Evolutionary conservation across 1,284 basidiomycete species (phyloP).

Genomic region (Tilletia caries): DNA sequence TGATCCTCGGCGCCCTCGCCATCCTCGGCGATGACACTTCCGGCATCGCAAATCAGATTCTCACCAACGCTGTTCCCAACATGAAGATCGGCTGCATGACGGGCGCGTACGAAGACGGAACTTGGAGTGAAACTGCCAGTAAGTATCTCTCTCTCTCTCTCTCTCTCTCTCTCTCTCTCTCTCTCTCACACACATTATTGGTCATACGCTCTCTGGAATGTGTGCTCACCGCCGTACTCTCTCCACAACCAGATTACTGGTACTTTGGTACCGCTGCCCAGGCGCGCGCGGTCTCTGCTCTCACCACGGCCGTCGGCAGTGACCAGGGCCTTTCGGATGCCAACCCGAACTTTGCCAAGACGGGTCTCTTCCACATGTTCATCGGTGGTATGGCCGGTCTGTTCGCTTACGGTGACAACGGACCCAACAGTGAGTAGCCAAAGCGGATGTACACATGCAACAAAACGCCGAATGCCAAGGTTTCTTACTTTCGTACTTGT

Average conservation of each 20-base stretch:
- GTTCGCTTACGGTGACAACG: constrained; percentile 89
- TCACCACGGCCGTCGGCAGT: constrained; percentile 80
- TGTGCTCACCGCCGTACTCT: too few species aligned
- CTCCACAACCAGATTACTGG: constrained; percentile 67
- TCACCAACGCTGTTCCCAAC: constrained; percentile 72
- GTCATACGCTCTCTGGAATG: too few species aligned
- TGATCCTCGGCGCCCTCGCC: constrained; percentile 83
- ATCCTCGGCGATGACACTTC: constrained; percentile 61
- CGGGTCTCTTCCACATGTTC: constrained; percentile 87
- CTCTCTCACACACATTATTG: too few species aligned
- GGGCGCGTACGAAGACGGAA: constrained; percentile 68
- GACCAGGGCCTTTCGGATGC: constrained; percentile 68
- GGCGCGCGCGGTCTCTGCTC: constrained; percentile 80
- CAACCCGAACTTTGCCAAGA: constrained; percentile 62
- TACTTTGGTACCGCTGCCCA: constrained; percentile 72
- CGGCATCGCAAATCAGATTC: constrained; percentile 54
- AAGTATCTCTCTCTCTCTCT: too few species aligned
- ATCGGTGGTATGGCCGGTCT: constrained; percentile 76
- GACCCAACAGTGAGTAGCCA: constrained; percentile 73
- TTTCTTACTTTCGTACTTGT: neutral
- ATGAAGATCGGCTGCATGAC: constrained; percentile 75
- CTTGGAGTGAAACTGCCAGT: constrained; percentile 83
- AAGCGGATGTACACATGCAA: too few species aligned
- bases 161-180: too few species aligned
- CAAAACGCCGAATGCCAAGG: too few species aligned